These are phyloP conservation scores for Diplogelasinospora grovesii DNA, from an alignment of 495 filamentous ascomycete species.

Conservation along the genomic window DNA sequence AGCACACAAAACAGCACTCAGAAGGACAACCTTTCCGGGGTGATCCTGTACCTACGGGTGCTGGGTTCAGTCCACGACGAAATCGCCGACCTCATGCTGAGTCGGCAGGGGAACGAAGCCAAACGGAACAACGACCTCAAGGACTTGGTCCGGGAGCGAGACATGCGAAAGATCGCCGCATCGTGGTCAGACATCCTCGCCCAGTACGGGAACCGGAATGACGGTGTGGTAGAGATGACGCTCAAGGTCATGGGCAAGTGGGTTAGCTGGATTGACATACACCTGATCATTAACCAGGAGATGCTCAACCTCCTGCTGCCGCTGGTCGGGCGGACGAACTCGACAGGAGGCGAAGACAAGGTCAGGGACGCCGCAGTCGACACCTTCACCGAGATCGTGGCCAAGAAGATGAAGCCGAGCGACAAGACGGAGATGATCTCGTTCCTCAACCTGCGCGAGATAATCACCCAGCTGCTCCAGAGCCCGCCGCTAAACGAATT, in stretches of 20 bases:
- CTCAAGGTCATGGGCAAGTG: conserved; percentile 85
- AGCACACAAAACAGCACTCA: conserved; percentile 43
- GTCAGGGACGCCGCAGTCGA: conserved; percentile 83
- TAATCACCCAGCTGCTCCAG: conserved; percentile 72
- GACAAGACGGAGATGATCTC: conserved; percentile 93
- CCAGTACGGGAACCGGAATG: conserved; percentile 67
- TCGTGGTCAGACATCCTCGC: conserved; percentile 90
- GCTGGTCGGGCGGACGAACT: conserved; percentile 55
- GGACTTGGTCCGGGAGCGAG: conserved; percentile 74
- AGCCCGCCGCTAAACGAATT: conserved; percentile 71
- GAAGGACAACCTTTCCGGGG: conserved; percentile 65
- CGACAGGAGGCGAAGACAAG: conserved; percentile 52
- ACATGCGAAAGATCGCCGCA: conserved; percentile 74
- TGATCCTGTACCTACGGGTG: conserved; percentile 82
- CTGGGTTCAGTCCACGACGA: conserved; percentile 90
- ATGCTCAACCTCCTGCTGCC: conserved; percentile 80
- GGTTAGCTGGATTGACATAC: conserved; percentile 98
- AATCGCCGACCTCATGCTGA: conserved; percentile 86
- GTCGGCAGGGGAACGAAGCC: conserved; percentile 64
- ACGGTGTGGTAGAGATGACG: conserved; percentile 73
- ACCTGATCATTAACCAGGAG: conserved; percentile 78
- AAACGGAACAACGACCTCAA: conserved; percentile 79
- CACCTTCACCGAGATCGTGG: conserved; percentile 88
- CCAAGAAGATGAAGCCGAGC: conserved; percentile 90
- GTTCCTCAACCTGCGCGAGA: conserved; percentile 76